Conservation (phyloP, 306 rosid genomes). For the Dryas octopetala region DNA sequence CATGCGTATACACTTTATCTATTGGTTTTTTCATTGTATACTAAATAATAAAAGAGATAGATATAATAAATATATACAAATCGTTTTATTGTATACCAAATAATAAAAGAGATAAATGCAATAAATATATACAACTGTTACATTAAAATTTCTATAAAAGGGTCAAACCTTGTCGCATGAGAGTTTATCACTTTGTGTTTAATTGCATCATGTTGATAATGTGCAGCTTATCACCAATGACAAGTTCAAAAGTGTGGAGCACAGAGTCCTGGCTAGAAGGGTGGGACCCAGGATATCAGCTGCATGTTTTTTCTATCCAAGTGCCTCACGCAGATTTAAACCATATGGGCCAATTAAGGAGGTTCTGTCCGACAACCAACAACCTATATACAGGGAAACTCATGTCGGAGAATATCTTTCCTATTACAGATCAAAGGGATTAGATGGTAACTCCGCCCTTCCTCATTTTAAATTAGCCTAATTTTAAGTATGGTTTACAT, state of each 20-base stretch:
- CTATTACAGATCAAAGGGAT: conserved; percentile 58
- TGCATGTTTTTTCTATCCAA: conserved; percentile 76
- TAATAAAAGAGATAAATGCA: no score
- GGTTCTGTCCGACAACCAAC: conserved; percentile 48
- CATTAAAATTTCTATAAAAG: no score
- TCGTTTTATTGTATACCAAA: no score
- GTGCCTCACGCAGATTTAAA: conserved; percentile 27
- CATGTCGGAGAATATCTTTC: conserved; percentile 51
- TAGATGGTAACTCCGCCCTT: conserved; percentile 64
- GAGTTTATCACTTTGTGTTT: no score
- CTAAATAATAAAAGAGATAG: no score
- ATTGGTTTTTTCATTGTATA: no score
- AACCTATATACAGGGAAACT: conserved; percentile 61
- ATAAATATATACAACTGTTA: no score
- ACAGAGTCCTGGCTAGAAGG: conserved; percentile 56
- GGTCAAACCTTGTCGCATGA: no score
- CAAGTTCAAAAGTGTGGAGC: conserved; percentile 75
- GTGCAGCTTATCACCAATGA: conserved; percentile 73
- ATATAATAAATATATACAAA: no score
- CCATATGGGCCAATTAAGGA: conserved; percentile 61
- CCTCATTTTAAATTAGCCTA: conserved; percentile 36
- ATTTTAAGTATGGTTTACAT: not conserved
- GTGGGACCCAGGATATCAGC: conserved; percentile 63
- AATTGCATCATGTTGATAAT: not conserved
- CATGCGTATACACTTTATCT: no score